phyloP scores from a whole-genome alignment of 2,329 filamentous ascomycete species.

The Graphilbum fragrans region DNA sequence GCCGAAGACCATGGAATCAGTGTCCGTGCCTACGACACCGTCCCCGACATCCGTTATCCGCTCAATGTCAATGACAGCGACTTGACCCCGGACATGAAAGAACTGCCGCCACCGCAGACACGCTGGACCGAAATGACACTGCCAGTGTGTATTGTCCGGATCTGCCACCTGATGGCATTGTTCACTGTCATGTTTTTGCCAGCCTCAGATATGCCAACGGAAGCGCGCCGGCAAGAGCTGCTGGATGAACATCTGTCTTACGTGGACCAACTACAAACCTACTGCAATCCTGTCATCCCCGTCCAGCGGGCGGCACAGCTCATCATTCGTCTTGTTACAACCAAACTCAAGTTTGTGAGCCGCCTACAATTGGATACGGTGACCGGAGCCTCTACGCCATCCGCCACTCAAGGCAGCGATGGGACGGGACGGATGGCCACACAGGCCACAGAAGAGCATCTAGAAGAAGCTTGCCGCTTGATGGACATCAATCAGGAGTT shows the following conservation, averaged over 20 bases:
- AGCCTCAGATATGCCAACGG: not conserved
- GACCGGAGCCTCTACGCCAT: not conserved
- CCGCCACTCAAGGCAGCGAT: not conserved
- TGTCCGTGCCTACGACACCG: slow-evolving; percentile 20
- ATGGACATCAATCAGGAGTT: slow-evolving; percentile 20
- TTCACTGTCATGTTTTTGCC: slow-evolving; percentile 16
- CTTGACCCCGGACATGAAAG: slow-evolving; percentile 28
- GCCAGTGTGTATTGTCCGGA: slow-evolving; percentile 34
- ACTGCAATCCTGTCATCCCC: slow-evolving; percentile 38
- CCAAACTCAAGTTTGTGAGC: slow-evolving; percentile 17
- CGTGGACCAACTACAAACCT: slow-evolving; percentile 32
- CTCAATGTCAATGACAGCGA: slow-evolving; percentile 39
- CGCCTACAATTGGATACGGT: slow-evolving; percentile 12
- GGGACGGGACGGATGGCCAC: not conserved
- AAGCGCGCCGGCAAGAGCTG: slow-evolving; percentile 6
- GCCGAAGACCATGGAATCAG: slow-evolving; percentile 38
- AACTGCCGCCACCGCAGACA: slow-evolving; percentile 25
- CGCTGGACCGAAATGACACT: slow-evolving; percentile 44
- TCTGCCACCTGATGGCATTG: slow-evolving; percentile 32
- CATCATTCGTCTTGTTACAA: slow-evolving; percentile 12
- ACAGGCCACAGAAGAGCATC: slow-evolving; percentile 9
- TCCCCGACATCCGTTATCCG: slow-evolving; percentile 33
- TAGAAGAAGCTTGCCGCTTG: slow-evolving; percentile 19
- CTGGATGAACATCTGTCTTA: slow-evolving; percentile 20
- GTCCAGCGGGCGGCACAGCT: slow-evolving; percentile 14